These are phyloP conservation scores for Candida sp. DNA, from an alignment of 1,139 yeast species.

Conservation along the genomic window DNA sequence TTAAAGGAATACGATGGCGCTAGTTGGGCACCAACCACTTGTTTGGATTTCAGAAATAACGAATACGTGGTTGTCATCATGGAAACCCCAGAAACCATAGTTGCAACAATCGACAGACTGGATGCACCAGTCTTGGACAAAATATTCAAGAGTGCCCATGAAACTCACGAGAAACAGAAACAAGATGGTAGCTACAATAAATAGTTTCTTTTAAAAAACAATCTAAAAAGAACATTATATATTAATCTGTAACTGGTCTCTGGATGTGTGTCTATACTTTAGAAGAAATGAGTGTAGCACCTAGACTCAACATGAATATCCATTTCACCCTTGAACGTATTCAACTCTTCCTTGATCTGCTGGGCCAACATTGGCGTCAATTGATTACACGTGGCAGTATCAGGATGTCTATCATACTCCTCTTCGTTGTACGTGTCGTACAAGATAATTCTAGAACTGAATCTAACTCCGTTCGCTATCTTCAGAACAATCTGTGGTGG, in stretches of 20 bases:
- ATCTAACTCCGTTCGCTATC: constrained; percentile 52
- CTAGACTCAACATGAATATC: constrained; percentile 77
- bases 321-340: constrained; percentile 80
- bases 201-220: neutral
- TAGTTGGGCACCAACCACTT: constrained; percentile 54
- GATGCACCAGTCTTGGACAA: constrained; percentile 43
- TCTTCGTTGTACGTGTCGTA: constrained; percentile 86
- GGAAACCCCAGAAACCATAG: constrained; percentile 45
- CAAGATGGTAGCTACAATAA: constrained; percentile 2
- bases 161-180: constrained; percentile 26
- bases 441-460: constrained; percentile 82
- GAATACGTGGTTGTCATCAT: constrained; percentile 50
- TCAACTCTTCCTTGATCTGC: constrained; percentile 85
- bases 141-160: constrained; percentile 53
- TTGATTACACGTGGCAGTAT: constrained; percentile 91
- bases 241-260: neutral
- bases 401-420: constrained; percentile 95
- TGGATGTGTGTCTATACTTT: neutral
- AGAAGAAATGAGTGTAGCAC: constrained; percentile 82
- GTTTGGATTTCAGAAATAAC: constrained; percentile 44
- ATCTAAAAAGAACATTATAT: neutral
- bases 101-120: constrained; percentile 42
- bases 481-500: constrained; percentile 11
- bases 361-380: constrained; percentile 90
- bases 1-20: constrained; percentile 55